phyloP scores from a whole-genome alignment of 108 stramenopile genomes.

The Skeletonema costatum region DNA sequence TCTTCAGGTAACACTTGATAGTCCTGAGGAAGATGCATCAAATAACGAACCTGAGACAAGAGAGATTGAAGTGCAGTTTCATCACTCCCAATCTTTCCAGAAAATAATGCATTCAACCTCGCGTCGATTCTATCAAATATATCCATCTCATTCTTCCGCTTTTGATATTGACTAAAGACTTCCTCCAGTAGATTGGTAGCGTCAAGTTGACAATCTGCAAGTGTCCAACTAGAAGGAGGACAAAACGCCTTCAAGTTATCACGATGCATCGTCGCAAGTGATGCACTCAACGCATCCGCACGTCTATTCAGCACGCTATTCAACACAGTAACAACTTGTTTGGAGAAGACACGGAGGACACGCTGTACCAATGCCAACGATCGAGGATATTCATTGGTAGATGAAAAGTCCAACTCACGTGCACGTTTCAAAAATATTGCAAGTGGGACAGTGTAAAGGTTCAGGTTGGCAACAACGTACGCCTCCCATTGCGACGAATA shows the following conservation, averaged over 20 bases:
- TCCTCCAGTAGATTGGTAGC: slow-evolving; percentile 84
- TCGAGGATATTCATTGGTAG: slow-evolving; percentile 48
- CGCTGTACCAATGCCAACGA: slow-evolving; percentile 61
- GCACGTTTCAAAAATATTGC: slow-evolving; percentile 89
- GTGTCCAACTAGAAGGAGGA: slow-evolving; percentile 53
- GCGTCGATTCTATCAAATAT: slow-evolving; percentile 65
- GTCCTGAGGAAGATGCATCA: slow-evolving; percentile 64
- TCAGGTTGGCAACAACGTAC: slow-evolving; percentile 78
- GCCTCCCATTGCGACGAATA: slow-evolving; percentile 77
- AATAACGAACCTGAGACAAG: slow-evolving; percentile 54
- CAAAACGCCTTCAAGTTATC: slow-evolving; percentile 58
- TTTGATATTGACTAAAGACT: slow-evolving; percentile 73
- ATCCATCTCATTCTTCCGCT: slow-evolving; percentile 57
- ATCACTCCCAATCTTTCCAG: slow-evolving; percentile 55
- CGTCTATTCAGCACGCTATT: slow-evolving; percentile 50
- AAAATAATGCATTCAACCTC: slow-evolving; percentile 52
- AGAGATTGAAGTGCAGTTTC: slow-evolving; percentile 54
- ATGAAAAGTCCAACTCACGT: slow-evolving; percentile 87
- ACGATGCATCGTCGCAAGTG: slow-evolving; percentile 57
- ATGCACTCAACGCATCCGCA: slow-evolving; percentile 26
- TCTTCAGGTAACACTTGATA: slow-evolving; percentile 54
- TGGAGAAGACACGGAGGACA: slow-evolving; percentile 79
- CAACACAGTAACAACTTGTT: slow-evolving; percentile 64
- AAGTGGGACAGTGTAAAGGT: slow-evolving; percentile 80
- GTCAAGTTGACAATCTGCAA: slow-evolving; percentile 66